A percentile compares a stretch with the other conserved stretches of the same genome.
These are phyloP conservation scores for Rostrohypoxylon terebratum DNA, from an alignment of 495 filamentous ascomycete genomes.

Conservation along the genomic window DNA sequence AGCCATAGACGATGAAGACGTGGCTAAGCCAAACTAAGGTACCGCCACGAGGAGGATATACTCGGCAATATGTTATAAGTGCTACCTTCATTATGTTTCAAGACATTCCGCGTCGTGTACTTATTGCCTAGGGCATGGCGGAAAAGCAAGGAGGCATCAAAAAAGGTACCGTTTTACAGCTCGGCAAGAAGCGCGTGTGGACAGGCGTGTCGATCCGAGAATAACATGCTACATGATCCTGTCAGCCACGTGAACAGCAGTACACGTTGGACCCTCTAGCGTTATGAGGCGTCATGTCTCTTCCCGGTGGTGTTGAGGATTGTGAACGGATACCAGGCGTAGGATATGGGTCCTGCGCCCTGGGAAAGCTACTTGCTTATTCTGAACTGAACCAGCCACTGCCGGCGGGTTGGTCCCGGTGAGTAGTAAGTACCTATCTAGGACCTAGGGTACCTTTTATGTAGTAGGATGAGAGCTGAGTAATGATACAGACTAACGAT, in stretches of 20 bases:
- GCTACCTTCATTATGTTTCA: conserved; percentile 30
- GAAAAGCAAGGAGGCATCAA: conserved; percentile 32
- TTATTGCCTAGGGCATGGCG: conserved; percentile 16
- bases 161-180: conserved; percentile 9
- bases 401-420: conserved; percentile 24
- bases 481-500: conserved; percentile 26
- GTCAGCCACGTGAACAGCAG: conserved; percentile 45
- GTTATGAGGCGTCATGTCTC: conserved; percentile 19
- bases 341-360: conserved; percentile 20
- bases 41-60: conserved; percentile 19
- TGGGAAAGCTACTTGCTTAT: conserved; percentile 26
- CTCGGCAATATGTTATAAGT: conserved; percentile 36
- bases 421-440: too few relatives aligned
- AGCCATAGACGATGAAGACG: conserved; percentile 8
- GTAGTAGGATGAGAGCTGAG: conserved; percentile 10
- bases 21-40: conserved; percentile 16
- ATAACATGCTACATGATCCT: conserved; percentile 21
- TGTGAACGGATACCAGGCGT: conserved; percentile 37
- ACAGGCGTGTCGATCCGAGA: conserved; percentile 36
- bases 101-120: conserved; percentile 8
- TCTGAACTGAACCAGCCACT: conserved; percentile 14
- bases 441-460: too few relatives aligned
- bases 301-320: conserved; percentile 29
- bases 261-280: conserved; percentile 33
- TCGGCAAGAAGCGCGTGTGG: conserved; percentile 23